Conservation (phyloP, 306 rosid species). For the Prunus mira region DNA sequence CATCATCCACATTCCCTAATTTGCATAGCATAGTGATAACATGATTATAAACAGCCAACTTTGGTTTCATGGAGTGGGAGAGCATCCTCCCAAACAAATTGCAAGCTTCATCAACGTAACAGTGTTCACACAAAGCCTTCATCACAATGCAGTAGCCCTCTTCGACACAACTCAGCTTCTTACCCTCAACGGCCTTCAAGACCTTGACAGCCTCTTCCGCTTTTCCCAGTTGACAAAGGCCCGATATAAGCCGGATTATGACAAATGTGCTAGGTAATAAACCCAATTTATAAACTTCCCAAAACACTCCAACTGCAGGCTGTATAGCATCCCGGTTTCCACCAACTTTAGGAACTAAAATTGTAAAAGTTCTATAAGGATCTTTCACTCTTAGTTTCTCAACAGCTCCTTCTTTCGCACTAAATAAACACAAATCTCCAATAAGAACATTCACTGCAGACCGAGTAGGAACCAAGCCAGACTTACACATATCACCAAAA, state of each 20-base stretch:
- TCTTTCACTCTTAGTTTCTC: constrained; percentile 49
- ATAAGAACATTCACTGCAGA: constrained; percentile 57
- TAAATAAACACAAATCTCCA: constrained; percentile 55
- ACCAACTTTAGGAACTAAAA: constrained; percentile 59
- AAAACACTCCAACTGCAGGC: constrained; percentile 56
- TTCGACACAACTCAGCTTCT: constrained; percentile 44
- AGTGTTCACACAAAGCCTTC: constrained; percentile 45
- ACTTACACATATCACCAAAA: constrained; percentile 46
- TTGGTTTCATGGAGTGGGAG: constrained; percentile 47
- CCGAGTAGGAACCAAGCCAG: constrained; percentile 59
- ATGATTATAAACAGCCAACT: constrained; percentile 53
- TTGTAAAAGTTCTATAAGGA: constrained; percentile 45
- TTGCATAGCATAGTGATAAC: constrained; percentile 62
- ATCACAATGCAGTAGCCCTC: constrained; percentile 55
- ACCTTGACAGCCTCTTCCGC: constrained; percentile 48
- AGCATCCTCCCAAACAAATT: constrained; percentile 56
- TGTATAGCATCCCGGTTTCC: constrained; percentile 48
- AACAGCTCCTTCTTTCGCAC: constrained; percentile 60
- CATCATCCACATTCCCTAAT: constrained; percentile 50
- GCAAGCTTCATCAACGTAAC: constrained; percentile 39
- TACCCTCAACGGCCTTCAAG: constrained; percentile 49
- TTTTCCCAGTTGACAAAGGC: constrained; percentile 60
- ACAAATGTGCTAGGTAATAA: constrained; percentile 66
- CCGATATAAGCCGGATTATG: constrained; percentile 42
- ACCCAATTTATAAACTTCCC: constrained; percentile 40